Evolutionary conservation across 352 stramenopile species (phyloP).

Genomic region (Saprolegnia diclina): DNA sequence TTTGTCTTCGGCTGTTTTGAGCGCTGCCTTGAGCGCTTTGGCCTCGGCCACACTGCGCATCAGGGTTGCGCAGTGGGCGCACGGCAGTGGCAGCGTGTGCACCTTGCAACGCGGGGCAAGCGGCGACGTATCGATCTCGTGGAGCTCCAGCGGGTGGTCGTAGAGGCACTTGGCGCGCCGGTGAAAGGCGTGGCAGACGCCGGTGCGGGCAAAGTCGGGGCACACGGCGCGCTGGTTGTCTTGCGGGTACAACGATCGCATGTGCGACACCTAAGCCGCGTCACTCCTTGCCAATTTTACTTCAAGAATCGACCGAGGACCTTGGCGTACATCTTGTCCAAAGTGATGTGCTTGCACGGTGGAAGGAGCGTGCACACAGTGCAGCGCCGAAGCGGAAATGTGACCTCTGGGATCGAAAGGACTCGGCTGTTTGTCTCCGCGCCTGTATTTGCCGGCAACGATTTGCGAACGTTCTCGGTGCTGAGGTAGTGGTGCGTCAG

Average conservation of each 20-base stretch:
- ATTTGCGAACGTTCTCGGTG: constrained; percentile 46
- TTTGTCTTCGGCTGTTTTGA: constrained; percentile 37
- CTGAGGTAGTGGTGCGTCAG: constrained; percentile 47
- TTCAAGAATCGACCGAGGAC: no score
- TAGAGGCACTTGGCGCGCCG: constrained; percentile 56
- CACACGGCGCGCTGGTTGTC: constrained; percentile 33
- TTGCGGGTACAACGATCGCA: constrained; percentile 45
- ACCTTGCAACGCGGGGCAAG: constrained; percentile 39
- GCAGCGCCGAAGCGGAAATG: constrained; percentile 49
- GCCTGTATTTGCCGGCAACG: neutral
- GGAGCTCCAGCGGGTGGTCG: constrained; percentile 44
- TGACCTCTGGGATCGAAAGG: constrained; percentile 57
- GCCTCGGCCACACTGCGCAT: constrained; percentile 30
- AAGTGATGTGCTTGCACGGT: constrained; percentile 48
- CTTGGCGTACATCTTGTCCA: constrained; percentile 38
- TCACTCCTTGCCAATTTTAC: no score
- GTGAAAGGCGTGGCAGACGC: constrained; percentile 57
- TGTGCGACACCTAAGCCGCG: constrained; percentile 37
- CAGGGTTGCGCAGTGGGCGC: constrained; percentile 49
- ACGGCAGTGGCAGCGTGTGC: constrained; percentile 56
- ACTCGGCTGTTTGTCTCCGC: neutral
- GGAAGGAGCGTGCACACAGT: constrained; percentile 59
- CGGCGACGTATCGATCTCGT: constrained; percentile 46
- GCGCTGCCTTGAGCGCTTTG: constrained; percentile 24
- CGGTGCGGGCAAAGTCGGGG: constrained; percentile 40